Evolutionary conservation across 2,329 filamentous ascomycete species (phyloP).

Genomic region (Trichoderma harzianum): DNA sequence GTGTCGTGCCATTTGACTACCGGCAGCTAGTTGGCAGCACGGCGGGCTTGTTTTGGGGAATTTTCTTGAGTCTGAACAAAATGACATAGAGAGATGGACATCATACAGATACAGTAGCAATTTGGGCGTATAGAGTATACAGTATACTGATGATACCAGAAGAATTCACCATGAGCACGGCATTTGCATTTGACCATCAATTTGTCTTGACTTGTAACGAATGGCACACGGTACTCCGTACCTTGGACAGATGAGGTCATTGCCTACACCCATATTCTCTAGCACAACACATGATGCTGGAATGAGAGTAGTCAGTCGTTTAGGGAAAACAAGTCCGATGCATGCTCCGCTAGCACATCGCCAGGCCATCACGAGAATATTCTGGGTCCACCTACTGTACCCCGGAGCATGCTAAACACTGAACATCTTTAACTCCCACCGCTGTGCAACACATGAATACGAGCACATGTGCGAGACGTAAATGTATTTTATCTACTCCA

Average conservation of each 20-base stretch:
- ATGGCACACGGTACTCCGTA: neutral
- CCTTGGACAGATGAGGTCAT: neutral
- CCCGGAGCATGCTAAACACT: neutral
- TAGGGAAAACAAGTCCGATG: neutral
- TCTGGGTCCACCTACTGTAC: neutral
- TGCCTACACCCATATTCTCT: neutral
- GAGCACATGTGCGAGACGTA: neutral
- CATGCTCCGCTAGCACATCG: neutral
- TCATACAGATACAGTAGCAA: neutral
- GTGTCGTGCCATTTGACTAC: conserved; percentile 16
- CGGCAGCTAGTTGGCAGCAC: conserved; percentile 10
- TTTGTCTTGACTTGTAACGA: neutral
- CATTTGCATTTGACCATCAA: neutral
- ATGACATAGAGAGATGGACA: neutral
- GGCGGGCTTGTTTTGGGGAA: conserved; percentile 7
- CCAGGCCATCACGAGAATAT: neutral
- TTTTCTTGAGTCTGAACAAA: conserved; percentile 11
- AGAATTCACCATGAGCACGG: neutral
- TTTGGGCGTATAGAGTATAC: neutral
- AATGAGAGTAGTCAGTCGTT: neutral
- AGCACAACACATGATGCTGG: neutral
- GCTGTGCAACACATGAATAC: neutral
- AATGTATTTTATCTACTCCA: too few species aligned
- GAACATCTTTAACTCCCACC: neutral
- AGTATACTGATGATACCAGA: neutral